Evolutionary conservation across 1,284 basidiomycete genomes (phyloP).

Genomic region (Ceratobasidium sp.): DNA sequence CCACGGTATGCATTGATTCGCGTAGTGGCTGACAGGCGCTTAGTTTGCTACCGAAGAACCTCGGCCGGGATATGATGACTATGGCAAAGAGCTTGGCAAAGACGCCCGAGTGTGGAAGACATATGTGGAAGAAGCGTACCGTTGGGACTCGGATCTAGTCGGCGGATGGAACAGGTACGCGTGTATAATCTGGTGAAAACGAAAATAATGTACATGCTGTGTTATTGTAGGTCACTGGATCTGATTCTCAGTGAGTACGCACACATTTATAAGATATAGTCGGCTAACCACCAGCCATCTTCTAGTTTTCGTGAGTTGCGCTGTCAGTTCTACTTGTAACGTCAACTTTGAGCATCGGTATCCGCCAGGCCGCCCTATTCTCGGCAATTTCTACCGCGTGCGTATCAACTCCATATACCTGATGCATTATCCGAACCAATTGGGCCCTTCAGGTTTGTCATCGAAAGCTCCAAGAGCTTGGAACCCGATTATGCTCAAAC

Average conservation of each 20-base stretch:
- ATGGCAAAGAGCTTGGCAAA: conserved; percentile 17
- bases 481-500: neutral
- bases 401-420: neutral
- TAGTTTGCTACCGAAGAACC: neutral
- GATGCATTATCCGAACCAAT: neutral
- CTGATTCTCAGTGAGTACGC: conserved; percentile 8
- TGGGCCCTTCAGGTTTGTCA: conserved; percentile 5
- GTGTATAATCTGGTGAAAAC: neutral
- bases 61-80: conserved; percentile 12
- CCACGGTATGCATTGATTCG: neutral
- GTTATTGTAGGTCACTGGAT: neutral
- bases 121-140: conserved; percentile 8
- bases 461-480: conserved; percentile 4
- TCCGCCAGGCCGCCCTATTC: conserved; percentile 14
- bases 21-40: neutral
- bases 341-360: neutral
- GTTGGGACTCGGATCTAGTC: conserved; percentile 5
- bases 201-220: neutral
- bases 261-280: neutral
- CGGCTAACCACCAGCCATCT: neutral
- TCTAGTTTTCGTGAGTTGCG: conserved; percentile 16
- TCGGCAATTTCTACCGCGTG: conserved; percentile 23
- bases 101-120: conserved; percentile 23
- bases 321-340: too few relatives aligned
- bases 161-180: conserved; percentile 25